Conservation (phyloP, 1,284 basidiomycete species). For the Leccinum angustisporum region DNA sequence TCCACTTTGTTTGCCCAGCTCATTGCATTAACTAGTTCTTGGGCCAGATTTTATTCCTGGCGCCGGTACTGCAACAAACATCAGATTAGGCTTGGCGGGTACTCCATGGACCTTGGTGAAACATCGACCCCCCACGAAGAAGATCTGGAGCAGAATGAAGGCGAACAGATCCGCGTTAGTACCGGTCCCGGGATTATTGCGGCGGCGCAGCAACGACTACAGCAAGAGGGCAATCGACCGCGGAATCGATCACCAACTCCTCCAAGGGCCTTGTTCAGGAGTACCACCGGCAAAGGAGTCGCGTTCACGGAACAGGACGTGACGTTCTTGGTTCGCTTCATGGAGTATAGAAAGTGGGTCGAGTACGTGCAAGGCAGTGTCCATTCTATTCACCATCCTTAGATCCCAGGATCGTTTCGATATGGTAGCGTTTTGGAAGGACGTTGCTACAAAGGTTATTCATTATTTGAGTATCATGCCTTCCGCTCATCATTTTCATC, state of each 20-base stretch:
- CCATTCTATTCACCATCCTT: conserved; percentile 11
- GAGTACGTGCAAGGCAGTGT: not conserved
- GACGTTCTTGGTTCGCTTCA: conserved; percentile 67
- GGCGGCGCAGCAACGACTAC: conserved; percentile 44
- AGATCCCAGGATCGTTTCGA: conserved; percentile 67
- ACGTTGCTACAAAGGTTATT: conserved; percentile 68
- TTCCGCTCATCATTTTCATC: conserved; percentile 4
- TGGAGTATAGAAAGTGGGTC: conserved; percentile 68
- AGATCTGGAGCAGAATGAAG: conserved; percentile 41
- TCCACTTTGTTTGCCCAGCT: not conserved
- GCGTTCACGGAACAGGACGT: conserved; percentile 81
- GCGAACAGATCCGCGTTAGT: conserved; percentile 34
- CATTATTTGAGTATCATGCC: not conserved
- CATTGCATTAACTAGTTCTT: conserved; percentile 8
- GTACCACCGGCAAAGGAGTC: conserved; percentile 83
- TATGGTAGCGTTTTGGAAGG: conserved; percentile 84
- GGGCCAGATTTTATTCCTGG: conserved; percentile 79
- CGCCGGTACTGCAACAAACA: conserved; percentile 85
- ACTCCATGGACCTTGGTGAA: conserved; percentile 65
- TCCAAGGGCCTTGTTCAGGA: conserved; percentile 70
- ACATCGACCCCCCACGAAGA: conserved; percentile 44
- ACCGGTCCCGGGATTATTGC: conserved; percentile 47
- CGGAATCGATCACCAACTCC: conserved; percentile 74
- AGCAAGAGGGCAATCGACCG: conserved; percentile 36
- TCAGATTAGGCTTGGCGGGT: conserved; percentile 78